Evolutionary conservation across 83 land plant species (phyloP).

Genomic region (Isoetes engelmannii): DNA sequence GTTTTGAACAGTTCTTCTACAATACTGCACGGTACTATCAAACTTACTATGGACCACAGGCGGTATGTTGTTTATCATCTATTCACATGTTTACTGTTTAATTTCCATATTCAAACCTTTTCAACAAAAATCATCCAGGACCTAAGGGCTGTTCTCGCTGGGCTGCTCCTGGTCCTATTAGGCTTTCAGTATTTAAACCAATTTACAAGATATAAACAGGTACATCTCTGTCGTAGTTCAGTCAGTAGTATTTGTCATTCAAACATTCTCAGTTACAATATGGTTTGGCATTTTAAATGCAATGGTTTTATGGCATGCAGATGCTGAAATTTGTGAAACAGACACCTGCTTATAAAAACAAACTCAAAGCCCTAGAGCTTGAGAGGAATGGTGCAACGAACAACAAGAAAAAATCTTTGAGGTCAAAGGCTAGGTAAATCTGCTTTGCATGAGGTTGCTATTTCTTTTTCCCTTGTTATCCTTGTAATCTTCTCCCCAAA

Average conservation of each 20-base stretch:
- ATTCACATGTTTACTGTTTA: not conserved
- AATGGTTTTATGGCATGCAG: conserved; percentile 26
- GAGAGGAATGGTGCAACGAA: conserved; percentile 61
- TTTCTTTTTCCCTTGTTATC: not conserved
- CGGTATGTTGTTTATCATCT: conserved; percentile 48
- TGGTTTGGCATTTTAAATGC: not conserved
- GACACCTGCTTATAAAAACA: conserved; percentile 95
- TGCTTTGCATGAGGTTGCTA: not conserved
- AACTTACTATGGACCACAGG: conserved; percentile 95
- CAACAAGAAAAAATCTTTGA: conserved; percentile 68
- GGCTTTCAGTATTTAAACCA: conserved; percentile 75
- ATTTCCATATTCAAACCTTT: not conserved
- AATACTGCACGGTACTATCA: conserved; percentile 93
- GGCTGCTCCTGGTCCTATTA: conserved; percentile 66
- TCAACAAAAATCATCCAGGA: conserved; percentile 38
- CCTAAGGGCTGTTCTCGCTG: conserved; percentile 65
- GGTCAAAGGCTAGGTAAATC: conserved; percentile 55
- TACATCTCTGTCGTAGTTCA: conserved; percentile 11
- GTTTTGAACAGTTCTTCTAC: conserved; percentile 62
- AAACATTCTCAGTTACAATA: too few relatives aligned
- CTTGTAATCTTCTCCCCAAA: not conserved
- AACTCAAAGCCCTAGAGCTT: conserved; percentile 73
- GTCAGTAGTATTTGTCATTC: too few relatives aligned
- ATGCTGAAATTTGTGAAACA: conserved; percentile 86
- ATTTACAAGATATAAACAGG: conserved; percentile 74